Percentiles rank a stretch among this genome's conserved stretches.
phyloP scores from a whole-genome alignment of 2,329 filamentous ascomycete genomes.

The Drechslerella dactyloides region DNA sequence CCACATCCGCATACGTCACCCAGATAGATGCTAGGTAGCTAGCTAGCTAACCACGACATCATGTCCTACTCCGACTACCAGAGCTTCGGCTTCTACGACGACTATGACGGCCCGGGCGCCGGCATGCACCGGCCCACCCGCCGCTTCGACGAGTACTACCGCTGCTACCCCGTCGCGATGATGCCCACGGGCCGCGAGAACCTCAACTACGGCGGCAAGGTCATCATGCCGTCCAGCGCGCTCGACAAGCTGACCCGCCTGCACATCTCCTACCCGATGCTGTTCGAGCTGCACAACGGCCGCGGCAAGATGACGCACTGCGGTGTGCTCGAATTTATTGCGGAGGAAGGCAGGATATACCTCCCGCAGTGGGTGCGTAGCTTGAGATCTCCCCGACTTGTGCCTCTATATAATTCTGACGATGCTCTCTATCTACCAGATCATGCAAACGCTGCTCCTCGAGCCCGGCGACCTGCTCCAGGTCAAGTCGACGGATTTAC shows the following conservation, averaged over 20 bases:
- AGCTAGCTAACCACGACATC: slow-evolving; percentile 17
- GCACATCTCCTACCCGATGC: slow-evolving; percentile 95
- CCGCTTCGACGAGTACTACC: slow-evolving; percentile 97
- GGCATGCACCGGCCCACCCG: slow-evolving; percentile 62
- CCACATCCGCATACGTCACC: neutral
- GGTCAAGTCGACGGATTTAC: slow-evolving; percentile 90
- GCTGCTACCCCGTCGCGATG: slow-evolving; percentile 95
- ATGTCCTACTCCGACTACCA: slow-evolving; percentile 56
- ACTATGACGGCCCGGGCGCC: slow-evolving; percentile 53
- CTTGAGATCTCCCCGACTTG: neutral
- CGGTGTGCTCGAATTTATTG: slow-evolving; percentile 95
- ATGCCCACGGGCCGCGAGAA: slow-evolving; percentile 85
- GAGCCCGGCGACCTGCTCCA: slow-evolving; percentile 94
- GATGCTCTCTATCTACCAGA: slow-evolving; percentile 62
- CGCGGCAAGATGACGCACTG: slow-evolving; percentile 83
- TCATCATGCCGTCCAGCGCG: slow-evolving; percentile 93
- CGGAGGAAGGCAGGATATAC: slow-evolving; percentile 95
- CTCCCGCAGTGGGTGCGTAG: slow-evolving; percentile 85
- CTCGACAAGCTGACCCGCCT: slow-evolving; percentile 95
- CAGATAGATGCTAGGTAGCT: neutral
- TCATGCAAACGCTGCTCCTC: slow-evolving; percentile 89
- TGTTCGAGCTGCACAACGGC: slow-evolving; percentile 95
- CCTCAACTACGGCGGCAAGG: slow-evolving; percentile 95
- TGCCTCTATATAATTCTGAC: too few species aligned
- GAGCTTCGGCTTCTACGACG: slow-evolving; percentile 60